These are phyloP conservation scores for Ramalina peruviana DNA, from an alignment of 495 filamentous ascomycete genomes.

Conservation along the genomic window DNA sequence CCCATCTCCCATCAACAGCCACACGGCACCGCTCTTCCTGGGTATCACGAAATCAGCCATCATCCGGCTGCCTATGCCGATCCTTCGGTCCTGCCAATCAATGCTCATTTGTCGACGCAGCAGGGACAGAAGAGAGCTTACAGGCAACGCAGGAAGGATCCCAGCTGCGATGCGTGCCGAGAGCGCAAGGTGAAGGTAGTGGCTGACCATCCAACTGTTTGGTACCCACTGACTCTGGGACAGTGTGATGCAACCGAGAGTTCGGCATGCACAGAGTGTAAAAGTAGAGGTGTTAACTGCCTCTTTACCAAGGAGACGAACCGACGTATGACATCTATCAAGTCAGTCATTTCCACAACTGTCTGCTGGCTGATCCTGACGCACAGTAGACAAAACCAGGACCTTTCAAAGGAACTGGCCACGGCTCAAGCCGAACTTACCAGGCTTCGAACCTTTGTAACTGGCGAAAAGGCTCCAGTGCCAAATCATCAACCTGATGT, in stretches of 20 bases:
- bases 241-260: conserved; percentile 94
- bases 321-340: conserved; percentile 96
- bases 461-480: conserved; percentile 1
- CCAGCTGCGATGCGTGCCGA: conserved; percentile 93
- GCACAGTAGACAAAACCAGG: conserved; percentile 65
- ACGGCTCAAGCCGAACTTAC: conserved; percentile 58
- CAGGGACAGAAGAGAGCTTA: conserved; percentile 84
- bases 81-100: conserved; percentile 24
- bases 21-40: conserved; percentile 5
- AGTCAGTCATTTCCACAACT: conserved; percentile 37
- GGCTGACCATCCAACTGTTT: conserved; percentile 4
- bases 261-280: conserved; percentile 89
- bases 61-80: conserved; percentile 19
- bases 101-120: conserved; percentile 29
- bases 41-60: conserved; percentile 12
- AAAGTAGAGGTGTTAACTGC: conserved; percentile 86
- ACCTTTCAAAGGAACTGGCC: conserved; percentile 82
- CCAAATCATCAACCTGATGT: not conserved
- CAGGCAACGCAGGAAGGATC: conserved; percentile 86
- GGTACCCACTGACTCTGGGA: conserved; percentile 8
- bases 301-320: conserved; percentile 99
- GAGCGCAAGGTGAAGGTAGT: conserved; percentile 89
- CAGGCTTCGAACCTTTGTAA: conserved; percentile 45
- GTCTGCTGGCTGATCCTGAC: conserved; percentile 9
- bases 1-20: conserved; percentile 1